Base-by-base conservation (phyloP, 371 early-diverging fungal genomes). In the Rhizopus stolonifer region DNA sequence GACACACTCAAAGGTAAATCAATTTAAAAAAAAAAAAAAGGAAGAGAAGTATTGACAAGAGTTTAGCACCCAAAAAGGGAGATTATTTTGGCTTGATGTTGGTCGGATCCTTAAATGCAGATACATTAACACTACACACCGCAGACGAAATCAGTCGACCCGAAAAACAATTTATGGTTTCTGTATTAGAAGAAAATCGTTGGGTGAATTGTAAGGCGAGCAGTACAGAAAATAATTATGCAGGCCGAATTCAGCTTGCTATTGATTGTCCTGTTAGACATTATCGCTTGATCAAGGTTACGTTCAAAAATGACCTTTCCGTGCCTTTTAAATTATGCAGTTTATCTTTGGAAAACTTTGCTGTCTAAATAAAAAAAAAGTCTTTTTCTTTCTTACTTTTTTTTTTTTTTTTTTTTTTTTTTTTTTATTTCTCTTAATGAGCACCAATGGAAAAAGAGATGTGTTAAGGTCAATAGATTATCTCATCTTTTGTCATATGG, bases 1-100 rank as follows among this genome's bases (percentile, higher is more conserved):
- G 69, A 72, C 21, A 78, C 77, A 9, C 72, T 68, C 46, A 54
- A 53, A 49, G 62, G 79, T 78, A 73, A 52, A 49, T 42, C 7
- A 11, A 8, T 7, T 29, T 15, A 9, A 4, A 10, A 31, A 18
- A 31, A n/a, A 19, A 22, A 19, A 3, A 6, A 34, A 24, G 32
- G 2, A 54, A 1, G n/a, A 5, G 4, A 36, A 43, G 43, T n/a
- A 49, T 47, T 44, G 38, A 18, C 11, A 39, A 48, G 22, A 24
- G 19, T 29, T 25, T 64, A 69, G 69, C 52, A n/a, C 68, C 81
- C n/a, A 55, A 55, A 1, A 56, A 49, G 8, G 69, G 69, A 3
- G 69, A 71, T 34, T 81, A 67, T 47, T 77, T 82, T 64, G 82
- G 82, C 1, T 43, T 83, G 11, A 70, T 74, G 8, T 61, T 80